Conservation (phyloP, 192 early-diverging fungal genomes). For the Entomortierella lignicola region DNA sequence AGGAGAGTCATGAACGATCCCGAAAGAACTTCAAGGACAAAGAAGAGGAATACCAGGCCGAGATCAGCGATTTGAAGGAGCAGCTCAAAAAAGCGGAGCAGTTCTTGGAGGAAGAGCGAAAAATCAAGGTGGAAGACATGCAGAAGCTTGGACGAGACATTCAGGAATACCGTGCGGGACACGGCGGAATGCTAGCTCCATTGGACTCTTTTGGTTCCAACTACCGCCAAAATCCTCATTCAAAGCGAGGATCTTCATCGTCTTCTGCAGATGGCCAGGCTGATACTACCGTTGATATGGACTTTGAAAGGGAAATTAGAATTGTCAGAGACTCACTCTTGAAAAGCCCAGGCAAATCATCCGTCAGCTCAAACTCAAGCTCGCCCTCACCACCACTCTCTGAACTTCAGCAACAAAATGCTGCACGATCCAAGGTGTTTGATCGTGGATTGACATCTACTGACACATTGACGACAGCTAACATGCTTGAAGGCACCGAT, state of each 20-base stretch:
- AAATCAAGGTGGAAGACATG: slow-evolving; percentile 37
- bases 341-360: slow-evolving; percentile 6
- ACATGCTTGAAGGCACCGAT: slow-evolving; percentile 10
- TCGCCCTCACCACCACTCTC: slow-evolving; percentile 23
- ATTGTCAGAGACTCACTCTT: slow-evolving; percentile 23
- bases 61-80: slow-evolving; percentile 35
- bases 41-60: slow-evolving; percentile 42
- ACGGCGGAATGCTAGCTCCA: slow-evolving; percentile 37
- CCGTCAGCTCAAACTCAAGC: slow-evolving; percentile 1
- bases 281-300: slow-evolving; percentile 38
- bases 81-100: slow-evolving; percentile 27
- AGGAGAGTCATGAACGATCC: slow-evolving; percentile 22
- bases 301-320: slow-evolving; percentile 33
- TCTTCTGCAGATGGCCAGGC: slow-evolving; percentile 46
- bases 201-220: slow-evolving; percentile 10
- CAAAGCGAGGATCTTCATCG: slow-evolving; percentile 34
- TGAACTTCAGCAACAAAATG: slow-evolving; percentile 16
- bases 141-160: slow-evolving; percentile 40
- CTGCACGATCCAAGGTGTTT: slow-evolving; percentile 17
- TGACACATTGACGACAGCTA: slow-evolving; percentile 36
- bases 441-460: slow-evolving; percentile 47
- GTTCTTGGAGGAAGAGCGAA: slow-evolving; percentile 39
- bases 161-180: slow-evolving; percentile 41
- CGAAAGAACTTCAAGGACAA: slow-evolving; percentile 44
- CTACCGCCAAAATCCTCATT: not conserved